Evolutionary conservation across 352 stramenopile species (phyloP), one percentile per base, ranked within the genome.

Genomic region (Thalassiosira mediterranea): DNA sequence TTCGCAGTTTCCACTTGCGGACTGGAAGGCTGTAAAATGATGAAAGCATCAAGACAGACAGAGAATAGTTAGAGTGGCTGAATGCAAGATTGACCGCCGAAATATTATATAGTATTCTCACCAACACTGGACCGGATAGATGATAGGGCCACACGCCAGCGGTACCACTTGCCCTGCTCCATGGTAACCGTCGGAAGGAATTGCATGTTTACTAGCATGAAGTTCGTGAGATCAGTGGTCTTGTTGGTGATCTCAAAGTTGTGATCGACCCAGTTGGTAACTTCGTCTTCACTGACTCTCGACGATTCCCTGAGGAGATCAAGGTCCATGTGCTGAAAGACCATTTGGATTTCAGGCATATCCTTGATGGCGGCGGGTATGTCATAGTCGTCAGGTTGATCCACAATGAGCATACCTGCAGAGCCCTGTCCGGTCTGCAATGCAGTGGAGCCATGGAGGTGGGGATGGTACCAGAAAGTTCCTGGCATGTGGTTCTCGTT

Each of bases 271-370:
- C 23, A 53, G 19, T 13, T 53, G n/a, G 46, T 53, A 13, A 53
- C 11, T 10, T 23, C 10, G 23, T 21, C 17, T 13, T 21, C n/a
- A 10, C 8, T 19, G 19, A 23, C 19, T 28, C 23, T 53, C 19
- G 46, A 8, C 0, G 46, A 8, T 13, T 19, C 8, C 8, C 17
- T 19, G 8, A 53, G 17, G 10, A 10, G 46, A 28, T 8, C 8
- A 26, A 53, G n/a, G 17, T 53, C 23, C 10, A 53, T 53, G 46
- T 53, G n/a, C 17, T 53, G 46, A 53, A 53, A 53, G 8, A 53
- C 19, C 46, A 53, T 53, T 0, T 26, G 46, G 11, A 53, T 21
- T 53, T 53, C 11, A 1, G 46, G 46, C 46, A 53, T 53, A 21
- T 53, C 17, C 17, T 53, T 53, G 46, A 53, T 53, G 7, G 8